Base-by-base conservation (phyloP, 2,329 filamentous ascomycete genomes). In the Endoconidiophora polonica region DNA sequence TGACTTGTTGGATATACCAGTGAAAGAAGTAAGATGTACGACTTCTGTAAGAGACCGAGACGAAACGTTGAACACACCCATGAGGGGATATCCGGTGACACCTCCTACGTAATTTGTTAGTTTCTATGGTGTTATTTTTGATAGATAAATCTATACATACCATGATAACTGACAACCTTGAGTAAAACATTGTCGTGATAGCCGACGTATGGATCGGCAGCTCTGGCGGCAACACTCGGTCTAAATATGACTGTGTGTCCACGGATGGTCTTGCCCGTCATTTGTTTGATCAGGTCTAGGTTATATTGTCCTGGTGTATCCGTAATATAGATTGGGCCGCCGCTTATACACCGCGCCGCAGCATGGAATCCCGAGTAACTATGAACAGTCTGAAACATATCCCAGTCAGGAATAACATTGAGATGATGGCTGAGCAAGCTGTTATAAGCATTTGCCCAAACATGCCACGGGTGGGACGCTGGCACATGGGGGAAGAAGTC, bases 381-480 rank as follows among this genome's bases (percentile, higher is more conserved):
- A 54, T 79, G 74, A 1, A 67, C 66, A 1, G 77, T 79, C 57
- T 81, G 77, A 59, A 81, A 81, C 77, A 81, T 81, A 56, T 81
- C 77, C 75, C 77, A 81, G 62, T 95, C 88, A 0, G 91, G 90
- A 1, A 96, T 66, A 1, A 86, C 76, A 57, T 95, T 94, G 29
- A 96, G 70, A 59, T 91, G 81, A 55, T 86, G 79, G 2, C 83
- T 88, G 12, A 96, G 69, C 0, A 96, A 70, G 29, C 77, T 73
- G 61, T 94, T 95, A 64, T 95, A 84, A 0, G 90, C 90, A 60
- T 96, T 98, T 55, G 82, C 78, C 70, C 93, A 98, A 36, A 96
- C 74, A 62, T 98, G 91, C 90, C 91, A 98, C 0, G 88, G 77
- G 55, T 98, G 91, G 5, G 83, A 86, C 0, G 77, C 74, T 0